Evolutionary conservation across 208 protist genomes (phyloP).

Genomic region (Tetramitus jugosus): DNA sequence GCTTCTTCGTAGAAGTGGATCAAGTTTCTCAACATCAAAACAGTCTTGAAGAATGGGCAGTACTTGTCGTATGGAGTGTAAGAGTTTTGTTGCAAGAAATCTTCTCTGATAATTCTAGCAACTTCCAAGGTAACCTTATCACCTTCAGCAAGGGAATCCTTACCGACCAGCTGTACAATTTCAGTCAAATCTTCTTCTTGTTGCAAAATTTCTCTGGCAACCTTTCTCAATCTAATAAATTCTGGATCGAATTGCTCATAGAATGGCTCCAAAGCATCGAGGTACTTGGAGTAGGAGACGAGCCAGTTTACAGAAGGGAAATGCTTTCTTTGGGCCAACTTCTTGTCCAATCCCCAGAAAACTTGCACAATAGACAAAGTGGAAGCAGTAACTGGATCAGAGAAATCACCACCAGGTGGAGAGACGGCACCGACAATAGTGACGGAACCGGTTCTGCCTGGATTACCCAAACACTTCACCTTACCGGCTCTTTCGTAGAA

Average conservation of each 20-base stretch:
- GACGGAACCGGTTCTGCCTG: conserved; percentile 91
- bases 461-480: conserved; percentile 88
- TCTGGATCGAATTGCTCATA: conserved; percentile 90
- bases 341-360: conserved; percentile 99
- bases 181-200: conserved; percentile 98
- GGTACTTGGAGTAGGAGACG: conserved; percentile 98
- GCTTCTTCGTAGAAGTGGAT: conserved; percentile 92
- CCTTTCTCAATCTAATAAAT: conserved; percentile 85
- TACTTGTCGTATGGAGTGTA: conserved; percentile 94
- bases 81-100: conserved; percentile 99
- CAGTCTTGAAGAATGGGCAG: conserved; percentile 96
- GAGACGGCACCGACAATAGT: conserved; percentile 99
- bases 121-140: conserved; percentile 99
- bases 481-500: conserved; percentile 98
- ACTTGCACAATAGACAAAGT: conserved; percentile 99
- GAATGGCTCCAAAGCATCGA: conserved; percentile 89
- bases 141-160: conserved; percentile 98
- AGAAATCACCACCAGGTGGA: conserved; percentile 99
- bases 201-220: conserved; percentile 91
- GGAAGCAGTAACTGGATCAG: conserved; percentile 96
- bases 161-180: conserved; percentile 99
- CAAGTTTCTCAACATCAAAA: conserved; percentile 95
- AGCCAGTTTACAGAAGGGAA: conserved; percentile 99
- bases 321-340: conserved; percentile 99
- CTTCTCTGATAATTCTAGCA: conserved; percentile 97